phyloP scores from a whole-genome alignment of 208 protist species.

The Acanthamoeba polyphaga region DNA sequence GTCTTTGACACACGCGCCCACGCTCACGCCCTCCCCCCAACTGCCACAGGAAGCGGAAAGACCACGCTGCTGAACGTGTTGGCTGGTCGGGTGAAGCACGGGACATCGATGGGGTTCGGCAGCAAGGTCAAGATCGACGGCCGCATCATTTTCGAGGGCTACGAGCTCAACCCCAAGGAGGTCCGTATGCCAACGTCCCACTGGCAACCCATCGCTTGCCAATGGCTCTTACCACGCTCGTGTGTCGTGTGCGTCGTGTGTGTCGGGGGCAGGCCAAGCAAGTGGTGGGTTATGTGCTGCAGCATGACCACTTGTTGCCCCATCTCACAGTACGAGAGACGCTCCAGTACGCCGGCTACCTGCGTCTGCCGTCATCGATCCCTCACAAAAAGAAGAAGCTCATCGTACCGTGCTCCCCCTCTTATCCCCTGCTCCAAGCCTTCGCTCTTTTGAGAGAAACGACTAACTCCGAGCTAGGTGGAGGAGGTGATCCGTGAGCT shows the following conservation, averaged over 20 bases:
- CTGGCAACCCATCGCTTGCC: no score
- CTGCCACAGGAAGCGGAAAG: constrained; percentile 45
- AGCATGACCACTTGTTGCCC: constrained; percentile 44
- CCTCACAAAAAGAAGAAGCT: constrained; percentile 46
- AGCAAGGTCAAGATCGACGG: constrained; percentile 58
- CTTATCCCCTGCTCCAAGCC: neutral
- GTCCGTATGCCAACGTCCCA: neutral
- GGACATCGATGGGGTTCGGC: constrained; percentile 21
- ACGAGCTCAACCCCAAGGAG: constrained; percentile 57
- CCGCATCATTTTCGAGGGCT: constrained; percentile 48
- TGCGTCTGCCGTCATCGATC: constrained; percentile 19
- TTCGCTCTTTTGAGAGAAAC: no score
- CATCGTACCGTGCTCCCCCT: neutral
- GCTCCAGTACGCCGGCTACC: constrained; percentile 2
- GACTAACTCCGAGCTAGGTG: neutral
- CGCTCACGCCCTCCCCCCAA: neutral
- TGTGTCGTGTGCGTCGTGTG: neutral
- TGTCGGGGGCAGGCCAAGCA: constrained; percentile 60
- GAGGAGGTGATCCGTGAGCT: constrained; percentile 62
- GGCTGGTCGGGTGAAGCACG: constrained; percentile 2
- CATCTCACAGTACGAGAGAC: constrained; percentile 57
- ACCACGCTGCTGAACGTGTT: constrained; percentile 59
- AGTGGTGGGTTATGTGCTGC: constrained; percentile 50
- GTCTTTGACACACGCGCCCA: neutral
- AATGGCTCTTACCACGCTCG: neutral